Evolutionary conservation across 805 yeast genomes (phyloP), one percentile per base, ranked within the genome.

Genomic region (Candida dajiaensis): DNA sequence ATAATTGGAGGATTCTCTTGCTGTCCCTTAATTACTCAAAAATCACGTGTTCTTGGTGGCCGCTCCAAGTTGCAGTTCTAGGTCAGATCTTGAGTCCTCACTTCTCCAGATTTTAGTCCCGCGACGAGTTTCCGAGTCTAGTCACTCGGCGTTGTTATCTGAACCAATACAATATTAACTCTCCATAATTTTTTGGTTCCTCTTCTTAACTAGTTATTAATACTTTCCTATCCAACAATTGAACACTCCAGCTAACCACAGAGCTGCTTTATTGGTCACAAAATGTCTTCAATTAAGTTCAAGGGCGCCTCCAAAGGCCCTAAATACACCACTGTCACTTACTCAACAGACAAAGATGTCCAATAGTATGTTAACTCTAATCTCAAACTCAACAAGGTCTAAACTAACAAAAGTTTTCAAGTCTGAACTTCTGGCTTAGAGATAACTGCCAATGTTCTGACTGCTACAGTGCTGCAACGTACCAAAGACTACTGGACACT

Each of bases 371-470:
- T 33, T 8, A 19, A 20, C n/a, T 33, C 9, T 3, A 16, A 33
- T n/a, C 20, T 16, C 16, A 20, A 18, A 9, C 13, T 5, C 36
- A 11, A 11, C 20, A 33, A 6, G 11, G 36, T 33, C 2, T 12
- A 18, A 9, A 33, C 36, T 33, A 33, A 33, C 20, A 16, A 8
- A 6, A 16, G 16, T 3, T 7, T 12, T 25, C 12, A 11, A 33
- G 36, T 49, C 80, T 78, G 56, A 59, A 73, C 57, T 70, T 82
- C 40, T 82, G 87, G 87, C 67, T 82, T 18, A 67, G 88, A 41
- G 88, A 82, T 60, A 72, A 75, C 54, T 82, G 88, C 53, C 83
- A 74, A 50, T 81, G 85, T 51, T 61, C 65, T 11, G 52, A 68
- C 25, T 80, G 85, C 61, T 79, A 70, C 62, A 80, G 74, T 56